Evolutionary conservation across 2,329 filamentous ascomycete genomes (phyloP), one percentile per base, ranked within the genome.

Genomic region (Colletotrichum shisoi): DNA sequence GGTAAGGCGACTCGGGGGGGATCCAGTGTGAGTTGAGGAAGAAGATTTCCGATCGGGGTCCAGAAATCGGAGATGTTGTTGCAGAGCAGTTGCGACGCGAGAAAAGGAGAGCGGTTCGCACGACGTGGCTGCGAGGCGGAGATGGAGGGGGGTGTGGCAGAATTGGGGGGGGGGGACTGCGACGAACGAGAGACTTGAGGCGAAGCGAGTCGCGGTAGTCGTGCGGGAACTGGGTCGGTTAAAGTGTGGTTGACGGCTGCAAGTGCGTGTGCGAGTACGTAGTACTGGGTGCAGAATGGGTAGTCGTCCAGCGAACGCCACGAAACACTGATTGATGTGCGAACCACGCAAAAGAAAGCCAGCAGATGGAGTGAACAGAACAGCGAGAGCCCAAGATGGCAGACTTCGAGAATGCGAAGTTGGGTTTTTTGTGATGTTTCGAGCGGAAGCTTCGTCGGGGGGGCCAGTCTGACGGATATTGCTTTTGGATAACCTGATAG

Each of bases 231-330:
- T 63, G 39, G 49, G 62, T 51, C 49, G 44, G 42, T 56, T 31
- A 42, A 34, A 59, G 57, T 49, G 57, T 49, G 53, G 53, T 56
- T 53, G 37, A 49, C 37, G 39, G 45, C 34, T 27, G 12, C 13
- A 57, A 53, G 51, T 63, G 31, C 48, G 57, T 27, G 39, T 21
- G 27, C 15, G 27, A 34, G 24, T 49, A 21, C 21, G 27, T 51
- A 12, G 34, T 24, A 11, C 52, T 53, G 45, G 45, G 15, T 52
- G 59, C 62, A 57, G 31, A 67, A 48, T 67, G 61, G 56, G 40
- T 45, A 53, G 62, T 68, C 66, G 66, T 61, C 66, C 66, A 68
- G 66, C 66, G 66, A 68, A 68, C 57, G 66, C 62, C 63, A 62
- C 66, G 56, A 57, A 40, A 68, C 37, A 53, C 39, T 17, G 31